Evolutionary conservation across 2,329 filamentous ascomycete genomes (phyloP).

Genomic region (Trichoderma brevicompactum): DNA sequence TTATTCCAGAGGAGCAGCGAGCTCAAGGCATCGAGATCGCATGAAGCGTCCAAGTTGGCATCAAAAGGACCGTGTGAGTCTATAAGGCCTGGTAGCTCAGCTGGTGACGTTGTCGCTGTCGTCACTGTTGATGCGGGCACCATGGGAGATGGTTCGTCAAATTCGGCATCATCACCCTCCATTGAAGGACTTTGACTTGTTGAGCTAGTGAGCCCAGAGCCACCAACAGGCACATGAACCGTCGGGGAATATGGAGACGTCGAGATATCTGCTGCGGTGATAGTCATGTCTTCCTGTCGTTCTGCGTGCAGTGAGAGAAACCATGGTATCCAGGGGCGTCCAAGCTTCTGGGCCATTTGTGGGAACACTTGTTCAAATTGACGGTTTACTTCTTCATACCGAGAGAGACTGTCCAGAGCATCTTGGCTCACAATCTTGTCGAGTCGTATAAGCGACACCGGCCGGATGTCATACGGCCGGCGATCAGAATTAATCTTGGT

Average conservation of each 20-base stretch:
- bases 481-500: background rate
- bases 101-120: background rate
- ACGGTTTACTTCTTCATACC: slow-evolving; percentile 14
- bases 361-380: slow-evolving; percentile 13
- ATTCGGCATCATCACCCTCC: background rate
- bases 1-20: background rate
- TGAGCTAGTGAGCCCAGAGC: background rate
- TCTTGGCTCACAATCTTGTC: background rate
- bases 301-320: background rate
- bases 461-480: background rate
- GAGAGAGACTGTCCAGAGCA: background rate
- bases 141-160: background rate
- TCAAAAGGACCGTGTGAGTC: background rate
- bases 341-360: background rate
- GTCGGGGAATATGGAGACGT: background rate
- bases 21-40: background rate
- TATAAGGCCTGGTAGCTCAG: background rate
- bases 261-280: background rate
- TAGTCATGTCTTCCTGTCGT: background rate
- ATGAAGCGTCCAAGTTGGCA: background rate
- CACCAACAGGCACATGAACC: background rate
- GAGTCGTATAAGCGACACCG: background rate
- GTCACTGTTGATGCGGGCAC: background rate
- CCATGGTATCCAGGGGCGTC: background rate
- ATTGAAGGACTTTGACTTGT: background rate